phyloP scores from a whole-genome alignment of 805 yeast genomes.

The Suhomyces sp. region DNA sequence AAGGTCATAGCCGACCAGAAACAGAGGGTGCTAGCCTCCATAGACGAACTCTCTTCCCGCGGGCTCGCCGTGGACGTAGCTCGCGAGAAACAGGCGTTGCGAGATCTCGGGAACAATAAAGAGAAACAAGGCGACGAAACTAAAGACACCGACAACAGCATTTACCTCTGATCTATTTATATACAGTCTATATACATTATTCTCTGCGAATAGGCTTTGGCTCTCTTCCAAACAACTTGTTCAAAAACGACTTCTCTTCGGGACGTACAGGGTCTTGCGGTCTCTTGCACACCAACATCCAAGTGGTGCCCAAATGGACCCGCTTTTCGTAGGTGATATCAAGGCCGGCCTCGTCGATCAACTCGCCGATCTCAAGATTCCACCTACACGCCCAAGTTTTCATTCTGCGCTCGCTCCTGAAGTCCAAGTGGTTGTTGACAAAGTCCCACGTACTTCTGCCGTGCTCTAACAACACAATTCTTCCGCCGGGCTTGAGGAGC shows the following conservation, averaged over 20 bases:
- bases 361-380: constrained; percentile 90
- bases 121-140: not conserved
- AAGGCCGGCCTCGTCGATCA: constrained; percentile 78
- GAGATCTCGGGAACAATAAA: not conserved
- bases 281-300: constrained; percentile 74
- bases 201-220: constrained; percentile 23
- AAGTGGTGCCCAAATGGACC: constrained; percentile 89
- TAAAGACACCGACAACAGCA: not conserved
- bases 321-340: constrained; percentile 78
- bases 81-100: not conserved
- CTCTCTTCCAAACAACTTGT: constrained; percentile 40
- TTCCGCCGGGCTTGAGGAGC: constrained; percentile 83
- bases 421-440: constrained; percentile 77
- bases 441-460: constrained; percentile 82
- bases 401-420: constrained; percentile 77
- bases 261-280: constrained; percentile 59
- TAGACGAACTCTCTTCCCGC: constrained; percentile 37
- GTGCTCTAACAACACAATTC: constrained; percentile 84
- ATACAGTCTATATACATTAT: not conserved
- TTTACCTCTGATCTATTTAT: not conserved
- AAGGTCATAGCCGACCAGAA: constrained; percentile 51
- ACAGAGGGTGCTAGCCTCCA: constrained; percentile 43
- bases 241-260: constrained; percentile 41
- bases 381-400: constrained; percentile 96
- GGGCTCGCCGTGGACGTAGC: not conserved